Evolutionary conservation across 129 eudicot species (phyloP), one percentile per base, ranked within the genome.

Genomic region (Flaveria sonorensis): DNA sequence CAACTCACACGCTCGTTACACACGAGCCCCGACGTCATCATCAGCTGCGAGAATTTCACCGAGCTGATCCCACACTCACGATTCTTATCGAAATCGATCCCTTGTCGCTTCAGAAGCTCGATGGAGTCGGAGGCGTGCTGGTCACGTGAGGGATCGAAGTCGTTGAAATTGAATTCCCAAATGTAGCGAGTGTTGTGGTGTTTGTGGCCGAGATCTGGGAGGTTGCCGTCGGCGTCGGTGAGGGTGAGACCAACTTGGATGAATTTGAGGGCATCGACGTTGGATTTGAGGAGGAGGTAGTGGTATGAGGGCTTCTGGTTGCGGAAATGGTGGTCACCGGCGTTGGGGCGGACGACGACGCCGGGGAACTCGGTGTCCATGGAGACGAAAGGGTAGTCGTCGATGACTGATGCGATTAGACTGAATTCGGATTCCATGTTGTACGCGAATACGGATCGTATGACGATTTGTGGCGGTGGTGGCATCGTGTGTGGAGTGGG

Each of bases 291-390:
- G 0, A 84, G 47, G 0, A 68, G 72, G 59, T 89, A 92, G 76
- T 82, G 86, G 15, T 76, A 82, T 73, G 79, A 24, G 3, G 96
- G 85, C 71, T 61, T 78, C 15, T 79, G 67, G 45, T 53, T 71
- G 3, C 70, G 86, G 57, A 70, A 68, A 68, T 61, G 45, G 14
- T 57, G 70, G 30, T 50, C n/a, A 3, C 57, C 85, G 26, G 72
- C 82, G 40, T 61, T 19, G 0, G 83, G 90, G 2, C 88, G 88
- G 48, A 70, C 82, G 0, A 89, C 83, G 12, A 89, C 88, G 78
- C 97, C 97, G 74, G 97, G 97, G 70, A 91, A 91, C 78, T 91
- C 97, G 0, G 97, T 91, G 30, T 91, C 97, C 97, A 92, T 92
- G 7, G 95, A 80, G 9, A 89, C 85, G 74, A 56, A 92, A n/a